Base-by-base conservation (phyloP, 805 yeast species). In the Nakazawaea laoshanensis region DNA sequence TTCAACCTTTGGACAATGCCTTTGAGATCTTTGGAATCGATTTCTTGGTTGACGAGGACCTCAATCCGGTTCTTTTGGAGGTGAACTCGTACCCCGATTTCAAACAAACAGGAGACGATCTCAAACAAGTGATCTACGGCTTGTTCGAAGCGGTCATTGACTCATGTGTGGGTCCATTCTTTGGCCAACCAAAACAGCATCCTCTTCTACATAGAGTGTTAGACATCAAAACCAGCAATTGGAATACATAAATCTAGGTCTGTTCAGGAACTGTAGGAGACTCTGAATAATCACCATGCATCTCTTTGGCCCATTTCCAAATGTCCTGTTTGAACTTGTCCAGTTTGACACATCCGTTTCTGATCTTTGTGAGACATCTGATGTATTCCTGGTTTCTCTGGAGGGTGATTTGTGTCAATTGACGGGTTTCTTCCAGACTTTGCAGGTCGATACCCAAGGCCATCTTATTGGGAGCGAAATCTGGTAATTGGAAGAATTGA, bases 51-150 rank as follows among this genome's bases (percentile, higher is more conserved):
- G 77, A 75, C 44, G 59, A 55, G 2, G 60, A 71, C 19, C 49
- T 54, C 15, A 52, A 65, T 10, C 89, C 82, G 3, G 65, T 63
- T 28, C 50, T 92, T 18, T 57, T 89, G 26, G 97, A 92, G 53
- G 84, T 87, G 28, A 92, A 92, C 48, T 79, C 97, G 11, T 92
- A 80, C 49, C 98, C 98, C 1, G 98, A 92, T 51, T 92, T 92
- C 59, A 87, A 86, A 48, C 98, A 92, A 57, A 92, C 97, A 0
- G 98, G 98, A 12, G 70, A 61, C 11, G 80, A 70, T 6, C 61
- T 89, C 45, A 82, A 80, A 48, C 61, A 45, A 2, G 47, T 86
- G 15, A 82, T 92, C 19, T 65, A 66, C 41, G 80, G 69, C 22
- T 59, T 88, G 27, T 82, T 88, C 46, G 75, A 69, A 18, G 67